Conservation (phyloP, 2,329 filamentous ascomycete genomes). For the Diaporthe citrichinensis region DNA sequence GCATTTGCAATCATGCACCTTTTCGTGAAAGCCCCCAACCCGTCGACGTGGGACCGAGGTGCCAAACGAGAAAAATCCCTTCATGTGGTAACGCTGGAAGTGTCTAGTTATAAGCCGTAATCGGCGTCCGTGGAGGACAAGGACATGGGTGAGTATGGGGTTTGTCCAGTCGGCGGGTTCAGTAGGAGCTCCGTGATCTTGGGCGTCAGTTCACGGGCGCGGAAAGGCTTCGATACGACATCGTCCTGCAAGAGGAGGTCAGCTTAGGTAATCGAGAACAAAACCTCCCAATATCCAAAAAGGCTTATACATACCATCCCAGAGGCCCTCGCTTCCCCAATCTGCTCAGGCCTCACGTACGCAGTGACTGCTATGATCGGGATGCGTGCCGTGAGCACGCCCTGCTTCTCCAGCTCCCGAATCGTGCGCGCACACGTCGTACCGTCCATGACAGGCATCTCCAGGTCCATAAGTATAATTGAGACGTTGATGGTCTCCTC, state of each 20-base stretch:
- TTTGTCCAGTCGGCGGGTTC: slow-evolving; percentile 45
- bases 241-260: slow-evolving; percentile 66
- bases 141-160: slow-evolving; percentile 32
- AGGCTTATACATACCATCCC: slow-evolving; percentile 73
- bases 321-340: slow-evolving; percentile 77
- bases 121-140: slow-evolving; percentile 11
- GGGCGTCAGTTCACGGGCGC: slow-evolving; percentile 78
- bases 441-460: slow-evolving; percentile 88
- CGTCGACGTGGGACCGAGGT: neutral
- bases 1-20: neutral
- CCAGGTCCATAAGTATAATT: slow-evolving; percentile 84
- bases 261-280: neutral
- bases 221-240: slow-evolving; percentile 85
- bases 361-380: slow-evolving; percentile 88
- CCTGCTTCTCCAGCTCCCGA: slow-evolving; percentile 74
- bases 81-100: neutral
- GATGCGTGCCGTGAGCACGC: slow-evolving; percentile 75
- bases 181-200: slow-evolving; percentile 73
- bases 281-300: neutral
- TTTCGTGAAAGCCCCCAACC: neutral
- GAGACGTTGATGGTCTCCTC: slow-evolving; percentile 68
- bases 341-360: slow-evolving; percentile 82
- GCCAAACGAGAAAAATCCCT: neutral
- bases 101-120: neutral
- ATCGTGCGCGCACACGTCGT: slow-evolving; percentile 80